Conservation (phyloP, 129 eudicot genomes). For the Gnaphalium uliginosum region DNA sequence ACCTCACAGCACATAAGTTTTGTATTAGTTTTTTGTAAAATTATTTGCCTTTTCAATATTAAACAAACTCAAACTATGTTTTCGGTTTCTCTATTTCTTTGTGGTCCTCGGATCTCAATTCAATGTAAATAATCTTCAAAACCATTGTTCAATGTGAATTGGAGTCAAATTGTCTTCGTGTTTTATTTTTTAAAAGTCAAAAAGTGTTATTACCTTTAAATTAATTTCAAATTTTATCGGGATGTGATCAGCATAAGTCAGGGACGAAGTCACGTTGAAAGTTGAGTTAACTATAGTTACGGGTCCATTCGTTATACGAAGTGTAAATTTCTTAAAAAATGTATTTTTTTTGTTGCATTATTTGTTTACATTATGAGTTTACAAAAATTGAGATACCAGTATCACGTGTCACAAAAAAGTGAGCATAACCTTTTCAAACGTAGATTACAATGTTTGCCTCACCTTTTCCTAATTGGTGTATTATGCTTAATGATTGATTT, state of each 20-base stretch:
- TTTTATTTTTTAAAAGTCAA: not conserved
- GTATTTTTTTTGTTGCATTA: too few relatives aligned
- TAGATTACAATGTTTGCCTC: slow-evolving; percentile 27
- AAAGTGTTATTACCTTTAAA: slow-evolving; percentile 22
- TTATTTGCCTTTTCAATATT: too few relatives aligned
- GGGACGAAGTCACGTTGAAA: too few relatives aligned
- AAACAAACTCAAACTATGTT: not conserved
- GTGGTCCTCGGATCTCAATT: too few relatives aligned
- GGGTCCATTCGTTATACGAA: too few relatives aligned
- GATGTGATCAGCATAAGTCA: slow-evolving; percentile 3
- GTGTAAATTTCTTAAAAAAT: too few relatives aligned
- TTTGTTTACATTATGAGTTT: too few relatives aligned
- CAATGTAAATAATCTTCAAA: not conserved
- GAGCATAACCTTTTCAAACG: slow-evolving; percentile 25
- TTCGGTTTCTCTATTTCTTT: not conserved
- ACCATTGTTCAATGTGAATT: slow-evolving; percentile 20
- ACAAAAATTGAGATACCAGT: too few relatives aligned
- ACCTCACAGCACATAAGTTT: too few relatives aligned
- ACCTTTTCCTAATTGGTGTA: slow-evolving; percentile 13
- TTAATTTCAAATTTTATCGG: slow-evolving; percentile 10
- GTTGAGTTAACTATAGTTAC: too few relatives aligned
- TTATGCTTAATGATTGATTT: slow-evolving; percentile 21
- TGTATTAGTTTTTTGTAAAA: too few relatives aligned
- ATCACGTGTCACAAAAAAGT: too few relatives aligned
- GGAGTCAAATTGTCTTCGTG: slow-evolving; percentile 7